Conservation (phyloP, 495 filamentous ascomycete genomes). For the Neurospora sp. region DNA sequence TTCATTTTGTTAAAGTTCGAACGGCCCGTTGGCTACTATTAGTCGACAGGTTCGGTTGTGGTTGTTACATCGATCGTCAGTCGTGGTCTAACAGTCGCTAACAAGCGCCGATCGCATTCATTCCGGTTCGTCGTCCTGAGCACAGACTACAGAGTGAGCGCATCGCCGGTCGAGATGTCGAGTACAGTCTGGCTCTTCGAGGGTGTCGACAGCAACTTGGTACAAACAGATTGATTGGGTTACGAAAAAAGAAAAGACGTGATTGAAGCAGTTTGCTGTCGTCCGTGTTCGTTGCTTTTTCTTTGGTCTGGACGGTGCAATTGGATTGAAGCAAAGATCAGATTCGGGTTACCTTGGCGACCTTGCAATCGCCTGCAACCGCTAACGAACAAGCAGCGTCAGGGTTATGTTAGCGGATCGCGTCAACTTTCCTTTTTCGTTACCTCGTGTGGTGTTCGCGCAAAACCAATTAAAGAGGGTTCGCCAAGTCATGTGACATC, state of each 20-base stretch:
- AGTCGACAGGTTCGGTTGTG: background rate
- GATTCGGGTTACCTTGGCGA: background rate
- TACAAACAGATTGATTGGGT: background rate
- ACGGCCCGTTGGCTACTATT: background rate
- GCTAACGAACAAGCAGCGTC: background rate
- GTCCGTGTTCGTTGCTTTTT: background rate
- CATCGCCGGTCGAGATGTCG: background rate
- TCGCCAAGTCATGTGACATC: slow-evolving; percentile 20
- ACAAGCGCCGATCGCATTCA: background rate
- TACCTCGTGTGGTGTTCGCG: background rate
- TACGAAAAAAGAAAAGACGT: background rate
- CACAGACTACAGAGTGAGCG: background rate
- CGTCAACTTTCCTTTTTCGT: background rate
- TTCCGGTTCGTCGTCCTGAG: background rate
- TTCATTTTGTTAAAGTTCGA: background rate
- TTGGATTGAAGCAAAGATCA: background rate
- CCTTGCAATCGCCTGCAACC: background rate
- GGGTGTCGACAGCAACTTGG: background rate
- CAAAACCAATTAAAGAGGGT: slow-evolving; percentile 13
- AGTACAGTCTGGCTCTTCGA: background rate
- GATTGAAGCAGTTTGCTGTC: background rate
- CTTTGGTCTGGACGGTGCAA: background rate
- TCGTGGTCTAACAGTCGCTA: background rate
- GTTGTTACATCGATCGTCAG: background rate
- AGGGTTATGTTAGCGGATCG: background rate